Evolutionary conservation across 1,284 basidiomycete genomes (phyloP).

Genomic region (Fomitopsis betulina): DNA sequence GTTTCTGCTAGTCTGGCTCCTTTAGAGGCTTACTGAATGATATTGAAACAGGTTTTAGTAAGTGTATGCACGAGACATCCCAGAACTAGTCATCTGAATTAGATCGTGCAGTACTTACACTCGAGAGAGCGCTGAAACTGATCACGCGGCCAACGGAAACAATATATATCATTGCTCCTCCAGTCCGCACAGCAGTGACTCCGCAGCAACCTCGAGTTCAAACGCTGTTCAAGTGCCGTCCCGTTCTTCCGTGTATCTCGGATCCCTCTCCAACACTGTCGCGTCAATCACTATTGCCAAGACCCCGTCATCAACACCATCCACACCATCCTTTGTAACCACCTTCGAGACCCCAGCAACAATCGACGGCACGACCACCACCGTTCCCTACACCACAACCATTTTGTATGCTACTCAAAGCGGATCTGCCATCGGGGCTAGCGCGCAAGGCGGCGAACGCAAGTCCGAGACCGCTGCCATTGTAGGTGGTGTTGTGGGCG

Average conservation of each 20-base stretch:
- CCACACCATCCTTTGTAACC: background rate
- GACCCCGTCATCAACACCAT: background rate
- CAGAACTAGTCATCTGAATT: no score
- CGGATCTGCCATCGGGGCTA: background rate
- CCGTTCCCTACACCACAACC: background rate
- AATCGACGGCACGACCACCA: background rate
- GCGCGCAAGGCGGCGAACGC: background rate
- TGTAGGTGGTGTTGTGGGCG: background rate
- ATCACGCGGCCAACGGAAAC: constrained; percentile 8
- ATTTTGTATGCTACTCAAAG: background rate
- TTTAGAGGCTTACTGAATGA: background rate
- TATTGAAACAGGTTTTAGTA: constrained; percentile 13
- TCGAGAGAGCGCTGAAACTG: constrained; percentile 9
- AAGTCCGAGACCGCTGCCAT: background rate
- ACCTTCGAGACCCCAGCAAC: background rate
- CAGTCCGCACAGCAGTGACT: background rate
- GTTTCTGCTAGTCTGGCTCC: background rate
- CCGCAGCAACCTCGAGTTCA: background rate
- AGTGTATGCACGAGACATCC: constrained; percentile 1
- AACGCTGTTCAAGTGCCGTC: background rate
- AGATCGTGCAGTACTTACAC: constrained; percentile 13
- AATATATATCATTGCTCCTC: constrained; percentile 14
- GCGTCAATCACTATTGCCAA: background rate
- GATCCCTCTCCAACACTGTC: background rate
- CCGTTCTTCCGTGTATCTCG: background rate